Evolutionary conservation across 1,139 yeast species (phyloP), one percentile per base, ranked within the genome.

Genomic region (Saccharomyces hybrid): DNA sequence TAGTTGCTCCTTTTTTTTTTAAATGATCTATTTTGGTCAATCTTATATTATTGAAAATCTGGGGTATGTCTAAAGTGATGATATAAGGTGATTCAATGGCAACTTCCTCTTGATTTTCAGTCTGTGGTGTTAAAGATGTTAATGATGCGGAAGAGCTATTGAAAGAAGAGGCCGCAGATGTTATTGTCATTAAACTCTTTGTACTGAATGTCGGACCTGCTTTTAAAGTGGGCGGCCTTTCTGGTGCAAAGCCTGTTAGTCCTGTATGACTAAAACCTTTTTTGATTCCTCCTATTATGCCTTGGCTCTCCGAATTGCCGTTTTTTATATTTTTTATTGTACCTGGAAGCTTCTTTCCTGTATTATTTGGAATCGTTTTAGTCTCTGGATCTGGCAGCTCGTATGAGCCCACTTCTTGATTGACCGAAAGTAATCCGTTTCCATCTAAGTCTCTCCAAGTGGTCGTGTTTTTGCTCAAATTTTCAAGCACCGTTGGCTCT

Each of bases 391-490:
- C 51, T 8, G 49, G 4, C 7, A 60, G 50, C 24, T 57, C 60
- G 49, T 64, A 66, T 4, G 60, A 53, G 3, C 68, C 71, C 3
- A 55, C 47, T 21, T 63, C 60, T 55, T 67, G 73, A 28, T 64
- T 63, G 4, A 67, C 47, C 55, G 67, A 64, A n/a, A 67, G 52
- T 11, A 69, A 56, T 1, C 72, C 73, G 57, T 65, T 63, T 1
- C 73, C 73, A 49, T 68, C 71, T 6, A 69, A 66, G 54, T 69
- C 73, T 57, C 73, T 64, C 73, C 73, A 69, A 21, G 58, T 56
- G 2, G 68, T 62, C 11, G 62, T 59, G 11, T 57, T 60, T 49
- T 67, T 64, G 2, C 65, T 58, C 31, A 69, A 52, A 54, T 69
- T 68, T 24, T 66, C 67, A 21, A 68, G 54, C 6, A 64, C 64